phyloP scores from a whole-genome alignment of 805 yeast species.

The Starmera pachycereana region DNA sequence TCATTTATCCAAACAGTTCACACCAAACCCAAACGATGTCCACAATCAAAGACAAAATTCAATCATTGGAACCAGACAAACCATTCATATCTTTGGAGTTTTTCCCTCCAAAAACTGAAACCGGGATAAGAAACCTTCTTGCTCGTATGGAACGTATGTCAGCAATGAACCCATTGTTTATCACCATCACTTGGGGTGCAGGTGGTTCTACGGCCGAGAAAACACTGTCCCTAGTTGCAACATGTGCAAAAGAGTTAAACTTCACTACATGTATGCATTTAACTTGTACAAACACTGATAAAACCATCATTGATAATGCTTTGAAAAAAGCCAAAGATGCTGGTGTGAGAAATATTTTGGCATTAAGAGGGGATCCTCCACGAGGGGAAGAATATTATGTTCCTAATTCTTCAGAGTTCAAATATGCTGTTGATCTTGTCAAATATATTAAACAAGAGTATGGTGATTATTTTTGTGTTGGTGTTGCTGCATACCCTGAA shows the following conservation, averaged over 20 bases:
- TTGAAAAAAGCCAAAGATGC: slow-evolving; percentile 54
- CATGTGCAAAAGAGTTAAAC: slow-evolving; percentile 64
- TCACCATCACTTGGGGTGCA: slow-evolving; percentile 98
- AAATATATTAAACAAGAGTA: slow-evolving; percentile 59
- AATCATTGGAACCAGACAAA: slow-evolving; percentile 36
- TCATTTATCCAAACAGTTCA: too few species aligned
- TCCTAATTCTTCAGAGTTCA: slow-evolving; percentile 33
- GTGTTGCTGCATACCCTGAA: slow-evolving; percentile 97
- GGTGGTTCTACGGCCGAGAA: slow-evolving; percentile 90
- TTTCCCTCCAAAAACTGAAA: slow-evolving; percentile 94
- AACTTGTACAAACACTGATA: slow-evolving; percentile 91
- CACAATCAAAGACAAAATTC: slow-evolving; percentile 37
- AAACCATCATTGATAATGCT: slow-evolving; percentile 68
- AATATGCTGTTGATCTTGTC: slow-evolving; percentile 79
- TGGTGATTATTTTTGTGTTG: slow-evolving; percentile 81
- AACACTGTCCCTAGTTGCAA: slow-evolving; percentile 72
- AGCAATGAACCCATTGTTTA: slow-evolving; percentile 77
- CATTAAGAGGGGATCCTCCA: slow-evolving; percentile 94
- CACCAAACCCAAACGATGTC: slow-evolving; percentile 34
- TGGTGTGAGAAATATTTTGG: slow-evolving; percentile 86
- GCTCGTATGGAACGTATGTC: slow-evolving; percentile 87
- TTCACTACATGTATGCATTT: slow-evolving; percentile 90
- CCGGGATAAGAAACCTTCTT: slow-evolving; percentile 73
- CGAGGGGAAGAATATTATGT: slow-evolving; percentile 57
- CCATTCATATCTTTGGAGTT: slow-evolving; percentile 83